phyloP scores from a whole-genome alignment of 129 eudicot species.

The Arctium minus region DNA sequence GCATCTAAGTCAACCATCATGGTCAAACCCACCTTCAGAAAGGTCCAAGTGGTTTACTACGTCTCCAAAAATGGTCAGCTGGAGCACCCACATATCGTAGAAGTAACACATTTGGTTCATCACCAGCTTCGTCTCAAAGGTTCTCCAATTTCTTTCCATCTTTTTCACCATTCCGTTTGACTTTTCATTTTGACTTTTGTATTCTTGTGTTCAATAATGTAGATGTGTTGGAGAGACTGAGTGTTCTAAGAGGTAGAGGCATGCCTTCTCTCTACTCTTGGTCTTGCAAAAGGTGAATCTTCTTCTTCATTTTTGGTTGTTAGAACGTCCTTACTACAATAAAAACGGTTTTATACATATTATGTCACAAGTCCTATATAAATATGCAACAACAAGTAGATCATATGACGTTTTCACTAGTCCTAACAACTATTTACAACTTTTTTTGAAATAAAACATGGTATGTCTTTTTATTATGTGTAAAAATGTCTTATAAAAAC shows the following conservation, averaged over 20 bases:
- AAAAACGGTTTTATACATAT: too few species aligned
- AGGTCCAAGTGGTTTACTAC: conserved; percentile 86
- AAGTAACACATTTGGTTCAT: conserved; percentile 71
- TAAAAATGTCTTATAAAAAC: too few species aligned
- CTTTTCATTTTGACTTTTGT: background rate
- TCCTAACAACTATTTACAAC: too few species aligned
- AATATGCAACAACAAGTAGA: too few species aligned
- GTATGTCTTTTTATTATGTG: too few species aligned
- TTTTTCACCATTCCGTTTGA: background rate
- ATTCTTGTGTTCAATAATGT: background rate
- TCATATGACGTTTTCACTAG: too few species aligned
- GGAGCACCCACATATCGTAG: conserved; percentile 88
- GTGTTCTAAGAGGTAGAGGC: conserved; percentile 73
- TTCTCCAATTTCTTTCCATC: conserved; percentile 8
- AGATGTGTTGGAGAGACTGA: conserved; percentile 79
- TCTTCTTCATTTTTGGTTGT: background rate
- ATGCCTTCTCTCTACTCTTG: conserved; percentile 95
- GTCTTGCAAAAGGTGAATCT: conserved; percentile 85
- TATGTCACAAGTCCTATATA: too few species aligned
- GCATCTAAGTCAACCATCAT: conserved; percentile 20
- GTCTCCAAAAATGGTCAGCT: conserved; percentile 86
- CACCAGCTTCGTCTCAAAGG: conserved; percentile 83
- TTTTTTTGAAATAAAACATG: too few species aligned
- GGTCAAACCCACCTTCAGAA: conserved; percentile 49
- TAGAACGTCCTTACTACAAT: too few species aligned